Evolutionary conservation across 805 yeast genomes (phyloP).

Genomic region (Komagataella phaffii): DNA sequence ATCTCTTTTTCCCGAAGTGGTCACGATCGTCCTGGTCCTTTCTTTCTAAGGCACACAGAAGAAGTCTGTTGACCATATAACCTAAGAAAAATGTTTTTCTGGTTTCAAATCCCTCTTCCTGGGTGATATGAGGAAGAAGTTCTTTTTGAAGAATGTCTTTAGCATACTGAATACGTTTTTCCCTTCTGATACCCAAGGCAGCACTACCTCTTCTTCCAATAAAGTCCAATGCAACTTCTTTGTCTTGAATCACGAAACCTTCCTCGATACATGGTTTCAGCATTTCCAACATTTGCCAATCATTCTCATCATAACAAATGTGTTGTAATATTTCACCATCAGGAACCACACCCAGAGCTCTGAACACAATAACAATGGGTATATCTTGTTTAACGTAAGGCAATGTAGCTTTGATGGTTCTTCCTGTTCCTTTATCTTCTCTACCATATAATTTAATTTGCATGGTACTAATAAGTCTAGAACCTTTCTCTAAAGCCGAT

Average conservation of each 20-base stretch:
- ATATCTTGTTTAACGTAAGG: constrained; percentile 96
- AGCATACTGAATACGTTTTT: constrained; percentile 96
- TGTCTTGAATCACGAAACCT: constrained; percentile 95
- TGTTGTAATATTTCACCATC: constrained; percentile 98
- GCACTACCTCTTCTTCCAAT: constrained; percentile 94
- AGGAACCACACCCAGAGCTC: constrained; percentile 97
- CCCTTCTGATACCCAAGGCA: constrained; percentile 90
- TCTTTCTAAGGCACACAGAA: constrained; percentile 92
- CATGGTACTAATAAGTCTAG: constrained; percentile 84
- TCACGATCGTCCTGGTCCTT: constrained; percentile 98
- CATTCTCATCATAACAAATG: constrained; percentile 93
- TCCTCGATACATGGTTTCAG: constrained; percentile 98
- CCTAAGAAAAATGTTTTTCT: constrained; percentile 96
- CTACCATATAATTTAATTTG: constrained; percentile 87
- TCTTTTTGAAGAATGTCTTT: constrained; percentile 94
- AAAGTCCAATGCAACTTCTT: constrained; percentile 94
- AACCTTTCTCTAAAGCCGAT: constrained; percentile 94
- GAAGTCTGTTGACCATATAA: constrained; percentile 91
- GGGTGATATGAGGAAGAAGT: constrained; percentile 93
- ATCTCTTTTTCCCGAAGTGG: constrained; percentile 96
- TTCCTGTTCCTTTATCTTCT: constrained; percentile 52
- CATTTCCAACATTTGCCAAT: constrained; percentile 99
- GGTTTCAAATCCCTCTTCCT: constrained; percentile 92
- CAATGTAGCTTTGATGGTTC: constrained; percentile 88
- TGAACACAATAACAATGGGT: constrained; percentile 91